Evolutionary conservation across 805 yeast species (phyloP), one percentile per base, ranked within the genome.

Genomic region (Pichia scutulata): DNA sequence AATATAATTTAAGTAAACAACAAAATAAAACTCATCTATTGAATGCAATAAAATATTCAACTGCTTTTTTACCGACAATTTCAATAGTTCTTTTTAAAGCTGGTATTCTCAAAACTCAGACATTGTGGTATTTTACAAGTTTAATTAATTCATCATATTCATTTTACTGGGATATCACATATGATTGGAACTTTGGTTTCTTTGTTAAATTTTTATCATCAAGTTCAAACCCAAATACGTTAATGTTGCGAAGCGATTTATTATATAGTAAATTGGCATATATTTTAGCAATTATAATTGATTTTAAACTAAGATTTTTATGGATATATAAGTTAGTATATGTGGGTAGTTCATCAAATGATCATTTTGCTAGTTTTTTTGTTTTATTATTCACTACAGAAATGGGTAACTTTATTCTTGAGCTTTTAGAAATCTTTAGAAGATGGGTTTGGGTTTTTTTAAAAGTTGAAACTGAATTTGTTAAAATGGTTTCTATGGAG

Each of bases 361-460:
- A 56, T 1, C 6, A 30, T 3, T 42, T 57, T 22, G 55, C 60
- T 1, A 52, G 48, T 16, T 51, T 57, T 23, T 63, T 61, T 25
- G 52, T 60, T 46, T 55, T 57, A 7, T 52, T 69, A 36, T 64
- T 61, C 43, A 66, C 68, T 23, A 72, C 77, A 23, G 86, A 78
- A 55, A 65, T 73, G 25, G 90, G 93, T 1, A 75, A 81, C 50
- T 84, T 86, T 54, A 66, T 77, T 12, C 69, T 88, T 49, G 93
- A 90, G 60, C 56, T 79, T 4, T 66, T 90, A 48, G 99, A 93
- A 63, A 71, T 93, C 7, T 57, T 83, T 9, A 75, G 99, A 68
- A 76, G 99, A 62, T 87, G 90, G 81, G 67, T 89, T 47, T 93
- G 99, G 99, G 79, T 89, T 41, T 76, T 87, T 53, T 71, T 92